Evolutionary conservation across 2,329 filamentous ascomycete genomes (phyloP).

Genomic region (Colletotrichum cuscutae): DNA sequence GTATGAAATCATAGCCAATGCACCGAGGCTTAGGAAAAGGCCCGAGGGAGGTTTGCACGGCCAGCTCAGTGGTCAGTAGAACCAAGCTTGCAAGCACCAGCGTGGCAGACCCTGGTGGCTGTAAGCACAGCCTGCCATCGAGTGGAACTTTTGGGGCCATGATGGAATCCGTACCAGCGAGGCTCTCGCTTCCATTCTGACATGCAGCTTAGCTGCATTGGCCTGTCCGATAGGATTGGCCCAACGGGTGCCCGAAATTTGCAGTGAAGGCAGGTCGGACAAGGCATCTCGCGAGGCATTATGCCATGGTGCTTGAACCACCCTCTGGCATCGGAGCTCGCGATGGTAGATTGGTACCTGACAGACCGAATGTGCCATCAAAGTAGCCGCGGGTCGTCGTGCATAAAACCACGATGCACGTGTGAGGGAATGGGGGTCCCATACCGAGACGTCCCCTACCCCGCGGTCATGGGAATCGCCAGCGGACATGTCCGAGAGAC

Average conservation of each 20-base stretch:
- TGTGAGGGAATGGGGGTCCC: neutral
- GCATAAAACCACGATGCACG: conserved; percentile 1
- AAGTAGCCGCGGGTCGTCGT: neutral
- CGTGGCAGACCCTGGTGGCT: neutral
- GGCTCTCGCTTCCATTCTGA: conserved; percentile 23
- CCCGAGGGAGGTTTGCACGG: neutral
- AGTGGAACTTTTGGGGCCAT: conserved; percentile 20
- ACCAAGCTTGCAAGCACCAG: neutral
- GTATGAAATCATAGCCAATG: conserved; percentile 17
- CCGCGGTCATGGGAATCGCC: neutral
- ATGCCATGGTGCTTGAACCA: neutral
- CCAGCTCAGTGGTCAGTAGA: conserved; percentile 2
- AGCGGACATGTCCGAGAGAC: conserved; percentile 26
- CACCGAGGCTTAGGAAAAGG: neutral
- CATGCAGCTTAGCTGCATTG: conserved; percentile 22
- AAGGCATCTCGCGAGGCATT: conserved; percentile 30
- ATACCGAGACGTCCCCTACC: neutral
- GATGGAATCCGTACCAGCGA: conserved; percentile 7
- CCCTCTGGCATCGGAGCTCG: conserved; percentile 16
- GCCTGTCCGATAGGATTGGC: conserved; percentile 12
- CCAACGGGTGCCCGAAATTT: neutral
- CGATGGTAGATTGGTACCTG: conserved; percentile 12
- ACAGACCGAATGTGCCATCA: neutral
- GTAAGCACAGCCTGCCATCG: conserved; percentile 33
- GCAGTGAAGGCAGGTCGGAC: conserved; percentile 1